Percentiles rank a stretch among this genome's conserved stretches.
phyloP scores from a whole-genome alignment of 2,329 filamentous ascomycete species.

The Corniculantispora saksenae region DNA sequence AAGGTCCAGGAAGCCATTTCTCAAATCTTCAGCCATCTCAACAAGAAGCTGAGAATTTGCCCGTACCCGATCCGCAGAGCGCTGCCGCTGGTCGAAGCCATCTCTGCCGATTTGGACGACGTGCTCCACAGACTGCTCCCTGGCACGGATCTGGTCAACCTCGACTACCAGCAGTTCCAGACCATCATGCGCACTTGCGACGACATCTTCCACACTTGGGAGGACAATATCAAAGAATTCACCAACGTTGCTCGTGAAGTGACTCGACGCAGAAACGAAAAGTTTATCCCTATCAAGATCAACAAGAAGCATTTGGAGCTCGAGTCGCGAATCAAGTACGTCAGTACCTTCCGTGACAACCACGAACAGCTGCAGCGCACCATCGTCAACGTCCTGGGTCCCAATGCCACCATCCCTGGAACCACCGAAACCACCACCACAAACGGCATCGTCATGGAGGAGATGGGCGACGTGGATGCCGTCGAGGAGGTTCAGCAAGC shows the following conservation, averaged over 20 bases:
- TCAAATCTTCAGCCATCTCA: slow-evolving; percentile 90
- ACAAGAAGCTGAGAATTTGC: slow-evolving; percentile 96
- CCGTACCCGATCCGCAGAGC: slow-evolving; percentile 92
- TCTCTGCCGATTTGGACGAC: slow-evolving; percentile 88
- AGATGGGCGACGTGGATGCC: slow-evolving; percentile 95
- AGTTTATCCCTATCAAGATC: slow-evolving; percentile 98
- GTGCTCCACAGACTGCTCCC: slow-evolving; percentile 83
- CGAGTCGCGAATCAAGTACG: slow-evolving; percentile 88
- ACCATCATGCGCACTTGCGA: slow-evolving; percentile 81
- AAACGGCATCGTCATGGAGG: slow-evolving; percentile 77
- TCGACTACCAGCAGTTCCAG: slow-evolving; percentile 89
- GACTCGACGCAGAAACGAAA: slow-evolving; percentile 88
- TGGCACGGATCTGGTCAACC: slow-evolving; percentile 84
- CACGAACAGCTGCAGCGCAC: slow-evolving; percentile 97
- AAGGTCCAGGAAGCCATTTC: slow-evolving; percentile 88
- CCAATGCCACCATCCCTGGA: slow-evolving; percentile 61
- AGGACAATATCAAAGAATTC: slow-evolving; percentile 95
- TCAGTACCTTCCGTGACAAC: slow-evolving; percentile 91
- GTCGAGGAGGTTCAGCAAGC: slow-evolving; percentile 95
- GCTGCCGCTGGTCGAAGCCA: slow-evolving; percentile 91
- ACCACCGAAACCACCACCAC: slow-evolving; percentile 51
- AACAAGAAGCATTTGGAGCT: slow-evolving; percentile 82
- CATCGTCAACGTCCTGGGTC: slow-evolving; percentile 93
- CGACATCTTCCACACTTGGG: slow-evolving; percentile 88
- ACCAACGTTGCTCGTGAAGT: slow-evolving; percentile 96